Percentiles rank a stretch among this genome's conserved stretches.
Evolutionary conservation across 768 basidiomycete species (phyloP).

Genomic region (Cyathus striatus): DNA sequence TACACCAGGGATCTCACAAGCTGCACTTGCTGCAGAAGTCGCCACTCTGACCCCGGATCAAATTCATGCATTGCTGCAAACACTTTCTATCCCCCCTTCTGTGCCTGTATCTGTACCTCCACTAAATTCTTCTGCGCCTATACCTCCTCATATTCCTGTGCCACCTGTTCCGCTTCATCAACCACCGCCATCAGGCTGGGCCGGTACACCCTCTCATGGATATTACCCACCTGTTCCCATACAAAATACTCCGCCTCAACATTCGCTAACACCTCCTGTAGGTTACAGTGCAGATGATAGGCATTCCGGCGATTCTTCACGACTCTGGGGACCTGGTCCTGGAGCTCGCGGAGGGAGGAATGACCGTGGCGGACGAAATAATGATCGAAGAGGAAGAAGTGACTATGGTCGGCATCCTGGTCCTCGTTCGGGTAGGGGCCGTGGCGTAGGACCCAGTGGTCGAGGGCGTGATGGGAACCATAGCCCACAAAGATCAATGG

Average conservation of each 20-base stretch:
- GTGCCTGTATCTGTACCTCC: constrained; percentile 22
- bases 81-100: constrained; percentile 36
- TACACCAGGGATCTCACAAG: no score
- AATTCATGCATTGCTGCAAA: constrained; percentile 61
- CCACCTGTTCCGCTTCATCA: constrained; percentile 7
- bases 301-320: constrained; percentile 12
- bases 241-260: constrained; percentile 2
- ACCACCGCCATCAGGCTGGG: constrained; percentile 1
- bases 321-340: constrained; percentile 7
- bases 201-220: not conserved
- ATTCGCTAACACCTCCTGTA: constrained; percentile 5
- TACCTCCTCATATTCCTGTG: constrained; percentile 14
- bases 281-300: constrained; percentile 6
- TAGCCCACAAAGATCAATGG: constrained; percentile 34
- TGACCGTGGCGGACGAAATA: constrained; percentile 26
- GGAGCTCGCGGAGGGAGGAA: no score
- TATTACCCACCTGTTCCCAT: not conserved
- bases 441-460: constrained; percentile 14
- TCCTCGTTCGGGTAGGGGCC: not conserved
- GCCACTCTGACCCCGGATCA: constrained; percentile 74
- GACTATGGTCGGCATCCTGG: constrained; percentile 14
- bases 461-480: constrained; percentile 23
- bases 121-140: constrained; percentile 11
- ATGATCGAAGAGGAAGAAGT: constrained; percentile 24
- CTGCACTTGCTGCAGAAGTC: constrained; percentile 64